These are phyloP conservation scores for Chimonanthus praecox DNA, from an alignment of 164 flowering plant species.

Conservation along the genomic window DNA sequence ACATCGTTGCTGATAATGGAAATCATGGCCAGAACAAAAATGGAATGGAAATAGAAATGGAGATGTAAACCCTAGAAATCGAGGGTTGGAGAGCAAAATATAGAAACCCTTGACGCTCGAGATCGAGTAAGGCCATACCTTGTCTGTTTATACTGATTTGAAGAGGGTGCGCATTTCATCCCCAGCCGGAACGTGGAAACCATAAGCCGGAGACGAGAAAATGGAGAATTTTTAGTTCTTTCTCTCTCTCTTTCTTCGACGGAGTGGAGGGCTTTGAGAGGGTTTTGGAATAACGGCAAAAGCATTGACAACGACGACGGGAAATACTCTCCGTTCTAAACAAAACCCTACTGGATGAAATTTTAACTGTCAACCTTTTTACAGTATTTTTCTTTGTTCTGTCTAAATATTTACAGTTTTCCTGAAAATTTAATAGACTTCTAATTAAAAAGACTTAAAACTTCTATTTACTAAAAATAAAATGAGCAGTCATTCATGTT, in stretches of 20 bases:
- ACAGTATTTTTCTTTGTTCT: too few species aligned
- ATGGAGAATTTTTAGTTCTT: too few species aligned
- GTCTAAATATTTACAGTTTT: too few species aligned
- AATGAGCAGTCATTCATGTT: too few species aligned
- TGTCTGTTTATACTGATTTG: not conserved
- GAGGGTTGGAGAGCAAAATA: not conserved
- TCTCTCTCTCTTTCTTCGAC: not conserved
- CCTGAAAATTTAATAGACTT: too few species aligned
- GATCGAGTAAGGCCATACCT: not conserved
- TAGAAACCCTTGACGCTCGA: not conserved
- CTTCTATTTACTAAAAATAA: too few species aligned
- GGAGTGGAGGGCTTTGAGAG: not conserved
- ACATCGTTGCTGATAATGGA: slow-evolving; percentile 6
- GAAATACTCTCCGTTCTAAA: too few species aligned
- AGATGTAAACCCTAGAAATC: not conserved
- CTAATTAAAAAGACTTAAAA: too few species aligned
- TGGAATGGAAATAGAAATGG: slow-evolving; percentile 3
- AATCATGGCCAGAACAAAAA: slow-evolving; percentile 2
- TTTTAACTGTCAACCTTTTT: too few species aligned
- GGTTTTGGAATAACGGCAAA: not conserved
- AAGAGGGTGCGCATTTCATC: not conserved
- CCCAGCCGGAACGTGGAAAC: not conserved
- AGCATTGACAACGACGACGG: too few species aligned
- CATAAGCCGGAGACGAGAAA: not conserved
- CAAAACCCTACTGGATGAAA: too few species aligned